Evolutionary conservation across 768 basidiomycete genomes (phyloP).

Genomic region (Mycena belliarum): DNA sequence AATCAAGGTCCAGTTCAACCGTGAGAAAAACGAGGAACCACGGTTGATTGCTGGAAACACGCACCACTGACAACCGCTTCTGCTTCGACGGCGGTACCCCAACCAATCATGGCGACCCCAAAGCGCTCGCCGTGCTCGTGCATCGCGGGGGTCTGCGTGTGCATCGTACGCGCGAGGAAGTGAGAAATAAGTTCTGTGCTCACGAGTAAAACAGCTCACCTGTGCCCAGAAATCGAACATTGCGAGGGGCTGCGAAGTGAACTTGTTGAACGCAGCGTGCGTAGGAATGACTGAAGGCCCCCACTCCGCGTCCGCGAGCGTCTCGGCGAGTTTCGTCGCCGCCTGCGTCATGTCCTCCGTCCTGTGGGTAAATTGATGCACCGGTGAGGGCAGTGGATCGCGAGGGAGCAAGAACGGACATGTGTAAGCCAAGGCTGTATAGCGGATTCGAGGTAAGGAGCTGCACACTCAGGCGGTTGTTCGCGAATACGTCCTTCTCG

Average conservation of each 20-base stretch:
- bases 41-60: neutral
- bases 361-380: neutral
- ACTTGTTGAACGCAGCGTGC: too few species aligned
- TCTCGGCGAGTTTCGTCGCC: conserved; percentile 13
- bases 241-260: neutral
- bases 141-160: conserved; percentile 9
- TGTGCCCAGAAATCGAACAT: conserved; percentile 16
- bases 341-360: conserved; percentile 17
- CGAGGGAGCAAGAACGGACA: neutral
- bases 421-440: conserved; percentile 20
- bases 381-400: too few species aligned
- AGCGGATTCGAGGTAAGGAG: conserved; percentile 19
- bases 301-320: conserved; percentile 16
- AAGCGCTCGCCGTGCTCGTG: conserved; percentile 11
- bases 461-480: conserved; percentile 28
- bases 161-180: too few species aligned
- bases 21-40: too few species aligned
- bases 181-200: too few species aligned
- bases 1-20: neutral
- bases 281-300: too few species aligned
- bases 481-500: conserved; percentile 25
- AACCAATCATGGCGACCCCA: conserved; percentile 20
- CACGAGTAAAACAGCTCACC: too few species aligned
- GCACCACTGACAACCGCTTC: conserved; percentile 12
- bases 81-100: conserved; percentile 19